Base-by-base conservation (phyloP, 805 yeast genomes). In the Candida succiphila region DNA sequence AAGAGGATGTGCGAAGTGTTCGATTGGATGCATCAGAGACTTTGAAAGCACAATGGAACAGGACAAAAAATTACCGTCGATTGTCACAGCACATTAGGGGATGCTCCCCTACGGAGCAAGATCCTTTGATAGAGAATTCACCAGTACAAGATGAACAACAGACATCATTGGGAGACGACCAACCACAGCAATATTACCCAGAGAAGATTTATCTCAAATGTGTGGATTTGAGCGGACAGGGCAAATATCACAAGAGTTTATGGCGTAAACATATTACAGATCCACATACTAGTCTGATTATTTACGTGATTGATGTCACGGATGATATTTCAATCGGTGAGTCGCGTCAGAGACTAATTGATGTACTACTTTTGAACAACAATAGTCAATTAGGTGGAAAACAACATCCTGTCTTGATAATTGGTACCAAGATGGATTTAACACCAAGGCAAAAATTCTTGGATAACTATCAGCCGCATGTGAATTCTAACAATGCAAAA, bases 141-240 rank as follows among this genome's bases (percentile, higher is more conserved):
- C 26, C 14, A 7, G n/a, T 7, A 24, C 15, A n/a, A n/a, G 10
- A 8, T 6, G 6, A 13, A 24, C 15, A 24, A 15, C n/a, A 24
- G 10, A 12, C n/a, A 12, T 13, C 10, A 24, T 6, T 15, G n/a
- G 19, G 3, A n/a, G 24, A 22, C 4, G 16, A 23, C 8, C 21
- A 30, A 5, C 12, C 14, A 6, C 5, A 22, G 9, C 32, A 30
- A 12, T 30, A 30, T 17, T 24, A 23, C 10, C 32, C 30, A 21
- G 32, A 41, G 18, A 35, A 36, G 17, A 29, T 45, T 14, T 19
- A 38, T 8, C 30, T 53, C 28, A 48, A 44, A 33, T 32, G 51
- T 9, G 39, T 40, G 31, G 62, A 56, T 36, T 31, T 53, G 25
- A 48, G 57, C 35, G 62, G 62, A 7, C 62, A 56, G 29, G 30